Evolutionary conservation across 2,329 filamentous ascomycete species (phyloP), one percentile per base, ranked within the genome.

Genomic region (Bipolaris gigantea): DNA sequence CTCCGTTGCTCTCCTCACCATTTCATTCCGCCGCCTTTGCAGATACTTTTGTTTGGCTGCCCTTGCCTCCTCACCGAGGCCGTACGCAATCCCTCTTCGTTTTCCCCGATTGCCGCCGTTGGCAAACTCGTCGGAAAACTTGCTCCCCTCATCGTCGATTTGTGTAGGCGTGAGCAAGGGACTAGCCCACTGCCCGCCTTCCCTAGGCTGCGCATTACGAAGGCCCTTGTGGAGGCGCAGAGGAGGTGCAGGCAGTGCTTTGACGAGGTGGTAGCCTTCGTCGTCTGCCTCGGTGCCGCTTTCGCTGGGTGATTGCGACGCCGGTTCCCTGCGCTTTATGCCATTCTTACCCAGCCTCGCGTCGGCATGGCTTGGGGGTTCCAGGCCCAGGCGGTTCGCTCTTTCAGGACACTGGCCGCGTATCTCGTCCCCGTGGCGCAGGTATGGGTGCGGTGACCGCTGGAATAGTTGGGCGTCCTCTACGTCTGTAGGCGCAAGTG

Each of bases 211-310:
- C 32, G 71, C 61, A 54, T 84, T 87, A 55, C 88, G 83, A 44
- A 96, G 74, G 7, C 92, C 92, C 76, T 96, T 97, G 70, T 89
- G 87, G 30, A 85, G 80, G 56, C 85, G 83, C 8, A 82, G 64
- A n/a, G 82, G 87, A 2, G 92, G 89, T 2, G 92, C 90, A 1
- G 93, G 92, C 19, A 97, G 77, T 0, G 92, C 89, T 72, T 89
- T 94, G 52, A 96, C 80, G 63, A 93, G 87, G 5, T 77, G 73
- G 39, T 80, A 81, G 59, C 92, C 89, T 73, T 97, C 93, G 76
- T 97, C 93, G 67, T 97, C 93, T 35, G 93, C 93, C 72, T 97
- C 93, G 16, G 92, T 96, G 21, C 93, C 93, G 72, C 92, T 96
- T 63, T 96, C 92, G 73, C 90, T 96, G 10, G 84, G 84, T 34